Conservation (phyloP, 257 asterid species). For the Eustoma russellianum region DNA sequence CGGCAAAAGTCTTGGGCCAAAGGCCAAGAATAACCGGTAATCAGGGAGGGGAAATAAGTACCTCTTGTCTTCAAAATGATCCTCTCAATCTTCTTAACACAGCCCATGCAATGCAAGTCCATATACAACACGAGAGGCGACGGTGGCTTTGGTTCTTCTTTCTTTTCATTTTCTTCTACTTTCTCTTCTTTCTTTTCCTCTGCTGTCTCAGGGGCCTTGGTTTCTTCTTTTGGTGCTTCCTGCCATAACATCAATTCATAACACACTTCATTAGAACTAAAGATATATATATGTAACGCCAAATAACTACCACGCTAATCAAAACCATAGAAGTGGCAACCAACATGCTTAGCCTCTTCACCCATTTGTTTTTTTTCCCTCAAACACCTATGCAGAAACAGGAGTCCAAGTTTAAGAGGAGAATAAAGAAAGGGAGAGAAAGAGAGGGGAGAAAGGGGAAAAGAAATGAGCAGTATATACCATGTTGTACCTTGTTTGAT, state of each 20-base stretch:
- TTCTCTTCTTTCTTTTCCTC: constrained; percentile 26
- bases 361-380: constrained; percentile 36
- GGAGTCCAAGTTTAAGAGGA: not conserved
- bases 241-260: not conserved
- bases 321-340: not conserved
- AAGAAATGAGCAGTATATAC: constrained; percentile 19
- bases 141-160: constrained; percentile 51
- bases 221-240: constrained; percentile 35
- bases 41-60: constrained; percentile 7
- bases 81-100: constrained; percentile 77
- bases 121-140: constrained; percentile 54
- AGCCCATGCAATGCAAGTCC: constrained; percentile 81
- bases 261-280: not conserved
- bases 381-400: not conserved
- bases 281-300: too few relatives aligned
- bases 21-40: too few relatives aligned
- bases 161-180: constrained; percentile 30
- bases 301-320: too few relatives aligned
- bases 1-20: too few relatives aligned
- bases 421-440: not conserved
- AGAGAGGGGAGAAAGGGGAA: not conserved
- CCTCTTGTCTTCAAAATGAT: constrained; percentile 69
- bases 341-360: constrained; percentile 57
- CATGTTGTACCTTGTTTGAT: constrained; percentile 19
- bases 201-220: constrained; percentile 13